Conservation (phyloP, 2,329 filamentous ascomycete genomes). For the Cladosporium sp. region DNA sequence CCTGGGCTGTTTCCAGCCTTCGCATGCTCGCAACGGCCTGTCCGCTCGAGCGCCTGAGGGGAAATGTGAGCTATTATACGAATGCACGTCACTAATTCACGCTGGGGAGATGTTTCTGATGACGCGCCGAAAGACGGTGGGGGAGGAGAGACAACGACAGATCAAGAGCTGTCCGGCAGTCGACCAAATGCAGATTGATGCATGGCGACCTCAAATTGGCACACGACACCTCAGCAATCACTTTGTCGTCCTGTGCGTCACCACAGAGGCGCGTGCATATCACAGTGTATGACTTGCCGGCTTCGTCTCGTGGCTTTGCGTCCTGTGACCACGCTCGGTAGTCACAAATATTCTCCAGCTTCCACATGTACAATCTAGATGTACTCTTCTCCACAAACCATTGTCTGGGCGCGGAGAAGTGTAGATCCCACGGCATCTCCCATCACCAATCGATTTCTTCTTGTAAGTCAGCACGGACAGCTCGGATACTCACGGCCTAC, state of each 20-base stretch:
- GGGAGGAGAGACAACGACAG: neutral
- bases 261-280: no score
- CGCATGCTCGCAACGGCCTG: neutral
- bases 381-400: conserved; percentile 7
- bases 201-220: neutral
- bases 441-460: conserved; percentile 8
- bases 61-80: neutral
- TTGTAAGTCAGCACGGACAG: conserved; percentile 5
- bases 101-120: neutral
- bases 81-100: neutral
- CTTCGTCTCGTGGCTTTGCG: no score
- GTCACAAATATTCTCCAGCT: neutral
- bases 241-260: no score
- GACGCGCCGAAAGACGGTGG: neutral
- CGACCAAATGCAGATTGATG: neutral
- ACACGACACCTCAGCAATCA: no score
- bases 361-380: neutral
- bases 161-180: neutral
- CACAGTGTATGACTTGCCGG: no score
- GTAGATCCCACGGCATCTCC: conserved; percentile 5
- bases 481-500: conserved; percentile 11
- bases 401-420: conserved; percentile 11
- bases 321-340: no score
- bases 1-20: neutral
- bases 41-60: conserved; percentile 5